phyloP scores from a whole-genome alignment of 129 eudicot species.

The Centrapalus pauciflorus region DNA sequence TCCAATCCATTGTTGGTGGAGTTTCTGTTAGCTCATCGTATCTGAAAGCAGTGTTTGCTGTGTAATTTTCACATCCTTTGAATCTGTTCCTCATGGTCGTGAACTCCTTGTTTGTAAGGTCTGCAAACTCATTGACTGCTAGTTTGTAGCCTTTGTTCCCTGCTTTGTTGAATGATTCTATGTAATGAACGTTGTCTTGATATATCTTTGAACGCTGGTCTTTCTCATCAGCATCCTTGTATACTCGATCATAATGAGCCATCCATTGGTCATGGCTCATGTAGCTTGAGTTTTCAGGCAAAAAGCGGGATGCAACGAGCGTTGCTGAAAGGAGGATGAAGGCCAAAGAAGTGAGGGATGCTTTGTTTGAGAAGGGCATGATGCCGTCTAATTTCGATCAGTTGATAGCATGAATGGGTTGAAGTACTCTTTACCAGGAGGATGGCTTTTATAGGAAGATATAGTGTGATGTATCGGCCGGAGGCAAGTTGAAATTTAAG shows the following conservation, averaged over 20 bases:
- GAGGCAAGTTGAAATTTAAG: too few species aligned
- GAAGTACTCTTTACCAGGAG: background rate
- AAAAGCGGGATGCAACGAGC: constrained; percentile 7
- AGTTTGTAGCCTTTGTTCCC: constrained; percentile 4
- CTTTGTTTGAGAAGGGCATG: constrained; percentile 7
- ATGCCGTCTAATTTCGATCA: too few species aligned
- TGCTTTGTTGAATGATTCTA: constrained; percentile 8
- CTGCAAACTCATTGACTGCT: constrained; percentile 19
- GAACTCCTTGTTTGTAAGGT: constrained; percentile 22
- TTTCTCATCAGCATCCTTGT: constrained; percentile 6
- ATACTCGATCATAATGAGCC: constrained; percentile 27
- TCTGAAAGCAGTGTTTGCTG: background rate
- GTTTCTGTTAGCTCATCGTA: constrained; percentile 5
- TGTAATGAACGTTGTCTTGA: constrained; percentile 7
- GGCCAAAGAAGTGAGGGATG: constrained; percentile 9
- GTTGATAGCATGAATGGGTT: constrained; percentile 15
- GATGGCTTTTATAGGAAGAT: background rate
- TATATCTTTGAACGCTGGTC: constrained; percentile 5
- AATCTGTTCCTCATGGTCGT: constrained; percentile 5
- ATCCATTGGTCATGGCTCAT: constrained; percentile 28
- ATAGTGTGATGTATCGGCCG: too few species aligned
- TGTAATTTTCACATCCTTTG: constrained; percentile 6
- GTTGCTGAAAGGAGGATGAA: constrained; percentile 4
- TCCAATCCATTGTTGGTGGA: constrained; percentile 27
- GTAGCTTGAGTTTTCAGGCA: constrained; percentile 1